A percentile compares a stretch with the other conserved stretches of the same genome.
Conservation (phyloP, 768 basidiomycete species). For the Lactarius trivialis region DNA sequence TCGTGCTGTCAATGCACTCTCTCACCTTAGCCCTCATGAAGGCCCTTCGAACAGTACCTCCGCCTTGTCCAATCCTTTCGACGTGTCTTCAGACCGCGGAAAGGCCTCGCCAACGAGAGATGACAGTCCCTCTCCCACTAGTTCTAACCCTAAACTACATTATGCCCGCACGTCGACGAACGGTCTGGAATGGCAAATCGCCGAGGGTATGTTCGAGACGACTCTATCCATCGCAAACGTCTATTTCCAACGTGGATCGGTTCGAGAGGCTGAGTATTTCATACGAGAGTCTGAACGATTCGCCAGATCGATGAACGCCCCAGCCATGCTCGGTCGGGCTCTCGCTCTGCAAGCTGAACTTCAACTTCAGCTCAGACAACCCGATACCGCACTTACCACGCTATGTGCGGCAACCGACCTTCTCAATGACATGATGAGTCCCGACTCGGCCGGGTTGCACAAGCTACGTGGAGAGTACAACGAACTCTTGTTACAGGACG, state of each 20-base stretch:
- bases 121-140: conserved; percentile 23
- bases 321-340: conserved; percentile 58
- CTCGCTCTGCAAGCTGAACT: conserved; percentile 64
- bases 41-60: conserved; percentile 26
- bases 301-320: conserved; percentile 60
- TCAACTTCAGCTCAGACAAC: conserved; percentile 52
- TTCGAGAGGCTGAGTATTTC: conserved; percentile 81
- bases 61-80: conserved; percentile 54
- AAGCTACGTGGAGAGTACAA: conserved; percentile 52
- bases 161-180: conserved; percentile 36
- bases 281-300: conserved; percentile 70
- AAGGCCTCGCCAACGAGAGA: conserved; percentile 37
- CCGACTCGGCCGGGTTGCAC: conserved; percentile 52
- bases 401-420: conserved; percentile 46
- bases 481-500: conserved; percentile 34
- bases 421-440: conserved; percentile 42
- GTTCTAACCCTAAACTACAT: conserved; percentile 16
- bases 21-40: conserved; percentile 46
- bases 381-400: conserved; percentile 50
- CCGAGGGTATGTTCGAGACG: conserved; percentile 61
- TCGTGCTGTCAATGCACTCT: conserved; percentile 62
- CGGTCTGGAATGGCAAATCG: conserved; percentile 68
- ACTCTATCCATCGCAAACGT: conserved; percentile 58
- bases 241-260: conserved; percentile 71
- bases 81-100: conserved; percentile 37